Evolutionary conservation across 441 rosid genomes (phyloP).

Genomic region (Isatis lusitanica): DNA sequence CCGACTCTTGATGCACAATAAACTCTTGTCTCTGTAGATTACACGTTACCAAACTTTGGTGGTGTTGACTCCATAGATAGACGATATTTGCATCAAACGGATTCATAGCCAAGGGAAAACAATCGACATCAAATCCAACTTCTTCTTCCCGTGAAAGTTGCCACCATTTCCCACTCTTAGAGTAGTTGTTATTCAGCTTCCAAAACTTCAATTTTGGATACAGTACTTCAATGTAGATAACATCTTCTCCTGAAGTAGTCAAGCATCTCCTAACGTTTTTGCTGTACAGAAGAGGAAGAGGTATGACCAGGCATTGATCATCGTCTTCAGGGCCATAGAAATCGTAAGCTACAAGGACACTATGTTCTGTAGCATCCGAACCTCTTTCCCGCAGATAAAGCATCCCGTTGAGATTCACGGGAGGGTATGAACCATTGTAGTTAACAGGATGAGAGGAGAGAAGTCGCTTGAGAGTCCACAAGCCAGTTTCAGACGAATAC

Average conservation of each 20-base stretch:
- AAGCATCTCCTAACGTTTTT: conserved; percentile 1
- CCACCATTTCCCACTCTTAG: not conserved
- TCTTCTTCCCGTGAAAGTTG: conserved; percentile 5
- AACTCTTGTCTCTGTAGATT: not conserved
- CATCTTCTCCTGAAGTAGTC: conserved; percentile 16
- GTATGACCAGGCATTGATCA: conserved; percentile 16
- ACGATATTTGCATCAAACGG: conserved; percentile 12
- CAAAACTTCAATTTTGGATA: not conserved
- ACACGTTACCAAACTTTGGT: not conserved
- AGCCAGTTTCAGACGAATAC: conserved; percentile 1
- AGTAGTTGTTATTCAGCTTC: not conserved
- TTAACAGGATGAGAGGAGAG: not conserved
- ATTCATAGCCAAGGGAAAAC: conserved; percentile 22
- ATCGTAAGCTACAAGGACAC: conserved; percentile 15
- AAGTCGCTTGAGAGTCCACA: conserved; percentile 10
- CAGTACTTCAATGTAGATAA: not conserved
- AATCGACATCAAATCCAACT: not conserved
- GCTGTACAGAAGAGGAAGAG: not conserved
- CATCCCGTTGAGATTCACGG: conserved; percentile 5
- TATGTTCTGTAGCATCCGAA: not conserved
- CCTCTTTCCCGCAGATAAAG: conserved; percentile 9
- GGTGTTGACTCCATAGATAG: not conserved
- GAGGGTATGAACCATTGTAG: not conserved
- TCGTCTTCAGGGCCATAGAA: conserved; percentile 12
- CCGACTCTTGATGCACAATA: not conserved